These are phyloP conservation scores for Angomonas desouzai DNA, from an alignment of 208 protist genomes.

Conservation along the genomic window DNA sequence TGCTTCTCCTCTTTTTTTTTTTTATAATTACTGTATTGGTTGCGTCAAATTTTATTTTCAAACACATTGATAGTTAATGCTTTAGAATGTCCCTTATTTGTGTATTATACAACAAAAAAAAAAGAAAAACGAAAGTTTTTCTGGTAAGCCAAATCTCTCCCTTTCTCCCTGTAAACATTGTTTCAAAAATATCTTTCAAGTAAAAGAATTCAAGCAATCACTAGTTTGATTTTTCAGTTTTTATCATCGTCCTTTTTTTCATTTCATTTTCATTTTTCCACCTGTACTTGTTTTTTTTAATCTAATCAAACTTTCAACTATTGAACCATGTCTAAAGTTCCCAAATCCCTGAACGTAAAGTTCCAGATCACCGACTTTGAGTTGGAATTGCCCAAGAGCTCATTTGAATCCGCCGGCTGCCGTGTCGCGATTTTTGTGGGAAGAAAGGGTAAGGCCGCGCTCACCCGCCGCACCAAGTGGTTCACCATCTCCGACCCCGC, in stretches of 20 bases:
- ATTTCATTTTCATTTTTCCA: slow-evolving; percentile 2
- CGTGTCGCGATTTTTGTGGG: slow-evolving; percentile 32
- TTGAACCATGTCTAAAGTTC: slow-evolving; percentile 34
- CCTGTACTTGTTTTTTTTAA: slow-evolving; percentile 7
- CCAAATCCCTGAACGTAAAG: slow-evolving; percentile 31
- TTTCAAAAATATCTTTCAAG: neutral
- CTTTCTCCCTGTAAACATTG: neutral
- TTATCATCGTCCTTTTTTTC: slow-evolving; percentile 9
- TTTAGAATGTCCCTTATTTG: neutral
- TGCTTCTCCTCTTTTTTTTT: slow-evolving; percentile 1
- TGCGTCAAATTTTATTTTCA: neutral
- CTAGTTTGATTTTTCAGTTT: slow-evolving; percentile 2
- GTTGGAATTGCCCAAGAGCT: slow-evolving; percentile 35
- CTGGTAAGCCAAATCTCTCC: slow-evolving; percentile 1
- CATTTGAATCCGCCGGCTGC: slow-evolving; percentile 23
- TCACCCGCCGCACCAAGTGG: slow-evolving; percentile 46
- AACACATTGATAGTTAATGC: neutral
- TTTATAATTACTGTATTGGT: neutral
- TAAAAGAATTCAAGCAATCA: neutral
- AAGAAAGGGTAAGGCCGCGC: slow-evolving; percentile 26
- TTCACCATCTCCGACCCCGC: slow-evolving; percentile 34
- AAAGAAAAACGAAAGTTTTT: neutral
- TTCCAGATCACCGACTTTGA: slow-evolving; percentile 32
- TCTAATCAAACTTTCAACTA: neutral
- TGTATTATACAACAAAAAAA: neutral